Percentiles rank a stretch among this genome's conserved stretches.
phyloP scores from a whole-genome alignment of 106 monocot species.

The Amphibolis antarctica region DNA sequence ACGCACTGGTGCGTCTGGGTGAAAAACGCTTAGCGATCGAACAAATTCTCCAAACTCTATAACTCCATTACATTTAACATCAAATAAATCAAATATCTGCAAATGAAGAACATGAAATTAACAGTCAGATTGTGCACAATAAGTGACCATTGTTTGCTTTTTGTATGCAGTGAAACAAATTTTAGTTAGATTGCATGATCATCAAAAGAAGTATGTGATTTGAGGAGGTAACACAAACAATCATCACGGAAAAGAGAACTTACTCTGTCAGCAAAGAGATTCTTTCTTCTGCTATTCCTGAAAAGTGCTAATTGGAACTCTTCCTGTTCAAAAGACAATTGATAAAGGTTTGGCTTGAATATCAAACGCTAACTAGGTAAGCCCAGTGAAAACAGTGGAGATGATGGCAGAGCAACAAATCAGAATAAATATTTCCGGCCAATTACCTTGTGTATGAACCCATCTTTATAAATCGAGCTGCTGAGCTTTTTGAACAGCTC shows the following conservation, averaged over 20 bases:
- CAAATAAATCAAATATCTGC: conserved; percentile 10
- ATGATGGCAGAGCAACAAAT: neutral
- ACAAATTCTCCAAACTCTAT: conserved; percentile 97
- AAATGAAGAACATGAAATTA: neutral
- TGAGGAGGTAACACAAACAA: neutral
- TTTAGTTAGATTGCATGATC: no score
- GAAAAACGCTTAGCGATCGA: conserved; percentile 72
- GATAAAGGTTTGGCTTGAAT: neutral
- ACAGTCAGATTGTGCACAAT: neutral
- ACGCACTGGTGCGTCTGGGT: conserved; percentile 44
- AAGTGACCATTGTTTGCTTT: no score
- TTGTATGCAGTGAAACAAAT: neutral
- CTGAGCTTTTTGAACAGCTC: conserved; percentile 29
- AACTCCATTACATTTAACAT: conserved; percentile 60
- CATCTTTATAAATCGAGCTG: conserved; percentile 25
- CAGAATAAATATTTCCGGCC: neutral
- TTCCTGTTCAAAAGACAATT: conserved; percentile 37
- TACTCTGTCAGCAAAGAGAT: conserved; percentile 82
- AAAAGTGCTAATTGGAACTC: conserved; percentile 81
- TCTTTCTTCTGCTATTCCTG: conserved; percentile 57
- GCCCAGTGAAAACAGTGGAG: neutral
- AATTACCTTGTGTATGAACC: conserved; percentile 28
- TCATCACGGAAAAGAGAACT: conserved; percentile 10
- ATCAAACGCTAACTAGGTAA: neutral
- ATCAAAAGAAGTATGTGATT: no score